Evolutionary conservation across 306 rosid species (phyloP), one percentile per base, ranked within the genome.

Genomic region (Prunus campanulata): DNA sequence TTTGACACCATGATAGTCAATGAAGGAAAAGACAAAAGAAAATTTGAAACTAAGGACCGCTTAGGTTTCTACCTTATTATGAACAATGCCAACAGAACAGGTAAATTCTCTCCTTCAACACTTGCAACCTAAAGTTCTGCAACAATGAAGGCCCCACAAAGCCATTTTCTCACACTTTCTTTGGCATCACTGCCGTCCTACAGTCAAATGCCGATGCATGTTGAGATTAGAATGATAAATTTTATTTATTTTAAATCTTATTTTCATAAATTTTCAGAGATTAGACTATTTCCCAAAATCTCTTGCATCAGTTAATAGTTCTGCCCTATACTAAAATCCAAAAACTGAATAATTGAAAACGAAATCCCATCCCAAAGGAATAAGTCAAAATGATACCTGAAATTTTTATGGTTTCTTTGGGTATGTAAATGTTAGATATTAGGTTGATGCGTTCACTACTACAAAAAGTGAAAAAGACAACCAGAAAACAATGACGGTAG

Each of bases 61-160:
- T 24, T 57, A 39, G 46, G 61, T 68, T 48, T 82, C 76, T 63
- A 87, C 98, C 95, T 94, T 94, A 80, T 94, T 94, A 84, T 94
- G 98, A 83, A 96, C 97, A 86, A 94, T 80, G 61, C 98, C 98
- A 39, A 97, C 98, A 80, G 98, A 94, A 83, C 98, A 94, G n/a
- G 98, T 89, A 84, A 94, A 94, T 44, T 94, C 91, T 92, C 81
- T 90, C 97, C 84, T 83, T 89, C 88, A 94, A 80, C 74, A 92
- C 97, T 75, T 86, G 92, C 91, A 87, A 85, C 88, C 97, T 84
- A 73, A 94, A 25, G 93, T 62, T 92, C 95, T 46, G 96, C 91
- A 81, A 92, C 97, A 83, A 94, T 94, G 70, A 92, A 46, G 52
- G 95, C 85, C 55, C 97, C 98, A 83, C 98, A 79, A 74, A 94